Conservation (phyloP, 805 yeast genomes). For the Pichia californica region DNA sequence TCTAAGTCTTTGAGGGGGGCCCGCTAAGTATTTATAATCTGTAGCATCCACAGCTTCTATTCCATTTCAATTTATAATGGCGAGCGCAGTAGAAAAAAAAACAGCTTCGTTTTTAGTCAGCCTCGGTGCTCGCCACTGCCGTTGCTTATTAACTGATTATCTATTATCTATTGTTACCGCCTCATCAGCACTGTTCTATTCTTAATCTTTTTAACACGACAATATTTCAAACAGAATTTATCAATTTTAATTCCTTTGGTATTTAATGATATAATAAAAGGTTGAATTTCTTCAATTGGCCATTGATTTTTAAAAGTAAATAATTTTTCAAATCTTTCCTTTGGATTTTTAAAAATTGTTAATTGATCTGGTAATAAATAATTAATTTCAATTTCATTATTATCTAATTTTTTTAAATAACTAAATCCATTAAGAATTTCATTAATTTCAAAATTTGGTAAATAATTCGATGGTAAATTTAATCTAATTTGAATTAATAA, state of each 20-base stretch:
- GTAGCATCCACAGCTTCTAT: too few relatives aligned
- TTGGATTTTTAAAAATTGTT: slow-evolving; percentile 35
- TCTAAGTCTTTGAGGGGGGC: too few relatives aligned
- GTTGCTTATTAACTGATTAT: too few relatives aligned
- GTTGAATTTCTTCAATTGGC: slow-evolving; percentile 56
- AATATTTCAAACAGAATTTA: slow-evolving; percentile 55
- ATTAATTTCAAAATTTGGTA: slow-evolving; percentile 48
- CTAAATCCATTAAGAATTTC: slow-evolving; percentile 36
- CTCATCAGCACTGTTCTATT: not conserved
- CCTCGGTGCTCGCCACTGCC: too few relatives aligned
- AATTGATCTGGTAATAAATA: slow-evolving; percentile 25
- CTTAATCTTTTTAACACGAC: slow-evolving; percentile 38
- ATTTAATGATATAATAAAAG: slow-evolving; percentile 57
- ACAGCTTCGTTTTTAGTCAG: too few relatives aligned
- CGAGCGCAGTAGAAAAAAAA: too few relatives aligned
- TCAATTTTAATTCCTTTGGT: slow-evolving; percentile 38
- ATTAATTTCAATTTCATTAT: slow-evolving; percentile 9
- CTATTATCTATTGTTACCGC: not conserved
- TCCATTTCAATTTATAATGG: too few relatives aligned
- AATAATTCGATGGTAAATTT: slow-evolving; percentile 51
- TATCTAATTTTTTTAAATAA: slow-evolving; percentile 12
- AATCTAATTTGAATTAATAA: slow-evolving; percentile 60
- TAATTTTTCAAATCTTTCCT: slow-evolving; percentile 43
- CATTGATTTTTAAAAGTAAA: slow-evolving; percentile 52
- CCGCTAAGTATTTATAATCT: too few relatives aligned